A percentile compares a stretch with the other conserved stretches of the same genome.
Conservation (phyloP, 805 yeast genomes). For the Kodamaea laetipori region DNA sequence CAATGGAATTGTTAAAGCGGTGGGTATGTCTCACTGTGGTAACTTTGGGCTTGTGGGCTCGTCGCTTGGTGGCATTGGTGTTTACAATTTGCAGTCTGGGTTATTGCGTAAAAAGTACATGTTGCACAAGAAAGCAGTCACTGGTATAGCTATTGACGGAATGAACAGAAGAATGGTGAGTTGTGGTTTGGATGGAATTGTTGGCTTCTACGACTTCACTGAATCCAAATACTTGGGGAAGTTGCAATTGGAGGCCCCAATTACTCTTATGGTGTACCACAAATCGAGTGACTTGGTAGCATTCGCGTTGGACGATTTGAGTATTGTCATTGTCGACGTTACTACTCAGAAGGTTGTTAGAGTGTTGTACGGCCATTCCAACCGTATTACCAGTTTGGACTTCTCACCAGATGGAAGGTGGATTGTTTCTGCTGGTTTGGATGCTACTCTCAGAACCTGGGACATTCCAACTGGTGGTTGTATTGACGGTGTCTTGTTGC, state of each 20-base stretch:
- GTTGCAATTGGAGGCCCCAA: constrained; percentile 70
- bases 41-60: constrained; percentile 94
- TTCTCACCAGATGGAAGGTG: constrained; percentile 96
- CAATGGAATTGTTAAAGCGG: constrained; percentile 70
- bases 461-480: constrained; percentile 97
- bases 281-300: constrained; percentile 83
- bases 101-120: constrained; percentile 66
- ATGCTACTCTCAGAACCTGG: constrained; percentile 92
- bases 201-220: constrained; percentile 85
- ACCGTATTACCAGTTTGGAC: constrained; percentile 83
- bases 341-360: constrained; percentile 82
- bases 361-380: constrained; percentile 84
- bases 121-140: constrained; percentile 75
- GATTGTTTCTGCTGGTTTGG: constrained; percentile 82
- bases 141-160: constrained; percentile 87
- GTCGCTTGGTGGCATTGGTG: constrained; percentile 78
- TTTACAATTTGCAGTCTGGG: constrained; percentile 93
- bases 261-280: constrained; percentile 77
- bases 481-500: constrained; percentile 83
- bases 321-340: constrained; percentile 80
- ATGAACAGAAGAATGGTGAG: constrained; percentile 88
- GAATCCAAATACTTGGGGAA: constrained; percentile 67
- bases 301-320: constrained; percentile 80
- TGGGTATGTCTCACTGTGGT: constrained; percentile 88
- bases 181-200: constrained; percentile 83